Base-by-base conservation (phyloP, 2,329 filamentous ascomycete genomes). In the Cyphellophora europaea region DNA sequence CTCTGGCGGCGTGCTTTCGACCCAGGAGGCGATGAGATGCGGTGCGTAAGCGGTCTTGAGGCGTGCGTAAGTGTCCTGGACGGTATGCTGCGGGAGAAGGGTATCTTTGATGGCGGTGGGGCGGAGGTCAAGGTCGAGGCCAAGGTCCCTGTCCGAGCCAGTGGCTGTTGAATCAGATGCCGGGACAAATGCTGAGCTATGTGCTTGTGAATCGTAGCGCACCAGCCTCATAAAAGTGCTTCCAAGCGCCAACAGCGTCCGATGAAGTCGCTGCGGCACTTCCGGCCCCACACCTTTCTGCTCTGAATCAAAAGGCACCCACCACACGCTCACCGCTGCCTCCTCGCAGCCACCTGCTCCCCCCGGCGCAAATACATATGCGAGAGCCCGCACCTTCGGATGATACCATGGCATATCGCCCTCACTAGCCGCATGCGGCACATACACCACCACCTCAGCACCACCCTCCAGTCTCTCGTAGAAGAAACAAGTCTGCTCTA, bases 51-150 rank as follows among this genome's bases (percentile, higher is more conserved):
- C 81, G 35, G 74, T 65, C 60, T 96, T 96, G 5, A 98, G 69
- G 12, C 69, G 66, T 0, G 79, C 70, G 54, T 95, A 96, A 0
- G 80, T 88, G 50, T 88, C 76, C 54, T 96, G 89, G 35, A 93
- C 78, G 1, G 67, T 62, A 33, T 79, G 73, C 49, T 88, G 85
- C 0, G 85, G 75, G 6, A 96, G 69, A 18, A 96, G 61, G 13
- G 78, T 66, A 55, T 96, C 88, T 58, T 93, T 88, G 32, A 87
- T 73, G 1, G 89, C 83, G 35, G 83, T 74, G 54, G 94, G 94
- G 41, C 78, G 43, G 68, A 57, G 93, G 84, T 38, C 83, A 82
- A 15, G 63, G 59, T 28, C 67, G 63, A 5, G 63, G 64, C 5
- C 82, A 79, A 48, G 79, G 68, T 16, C 80, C 79, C 53, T 89